A percentile compares a stretch with the other conserved stretches of the same genome.
Evolutionary conservation across 1,284 basidiomycete genomes (phyloP).

Genomic region (Sporisorium graminicola): DNA sequence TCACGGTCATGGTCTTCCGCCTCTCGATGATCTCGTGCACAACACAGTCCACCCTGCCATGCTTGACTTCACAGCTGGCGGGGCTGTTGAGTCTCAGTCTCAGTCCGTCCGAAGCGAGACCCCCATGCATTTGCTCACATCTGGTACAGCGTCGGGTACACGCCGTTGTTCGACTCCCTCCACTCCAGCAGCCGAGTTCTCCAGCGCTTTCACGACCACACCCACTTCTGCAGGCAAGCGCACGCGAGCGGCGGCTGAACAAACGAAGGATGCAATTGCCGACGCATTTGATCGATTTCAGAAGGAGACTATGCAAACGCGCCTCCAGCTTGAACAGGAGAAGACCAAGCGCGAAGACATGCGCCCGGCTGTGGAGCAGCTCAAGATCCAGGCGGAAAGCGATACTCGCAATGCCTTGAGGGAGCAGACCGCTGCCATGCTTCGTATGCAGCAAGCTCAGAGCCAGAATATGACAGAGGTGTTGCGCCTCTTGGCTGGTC

Average conservation of each 20-base stretch:
- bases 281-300: background rate
- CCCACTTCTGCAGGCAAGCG: background rate
- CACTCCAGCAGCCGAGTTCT: no score
- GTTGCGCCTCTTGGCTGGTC: background rate
- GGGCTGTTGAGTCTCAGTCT: no score
- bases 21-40: no score
- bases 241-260: background rate
- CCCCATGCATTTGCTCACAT: no score
- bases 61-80: no score
- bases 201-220: background rate
- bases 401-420: no score
- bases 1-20: no score
- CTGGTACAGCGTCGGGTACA: background rate
- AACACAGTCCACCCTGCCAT: no score
- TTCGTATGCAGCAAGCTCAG: background rate
- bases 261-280: background rate
- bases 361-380: no score
- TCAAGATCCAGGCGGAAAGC: no score
- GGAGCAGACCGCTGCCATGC: background rate
- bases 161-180: no score
- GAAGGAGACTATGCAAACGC: background rate
- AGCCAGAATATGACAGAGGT: background rate
- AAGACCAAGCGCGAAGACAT: background rate
- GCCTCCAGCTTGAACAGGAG: background rate
- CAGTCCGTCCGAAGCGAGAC: no score